Evolutionary conservation across 2,329 filamentous ascomycete species (phyloP).

Genomic region (Diaporthe nobilis): DNA sequence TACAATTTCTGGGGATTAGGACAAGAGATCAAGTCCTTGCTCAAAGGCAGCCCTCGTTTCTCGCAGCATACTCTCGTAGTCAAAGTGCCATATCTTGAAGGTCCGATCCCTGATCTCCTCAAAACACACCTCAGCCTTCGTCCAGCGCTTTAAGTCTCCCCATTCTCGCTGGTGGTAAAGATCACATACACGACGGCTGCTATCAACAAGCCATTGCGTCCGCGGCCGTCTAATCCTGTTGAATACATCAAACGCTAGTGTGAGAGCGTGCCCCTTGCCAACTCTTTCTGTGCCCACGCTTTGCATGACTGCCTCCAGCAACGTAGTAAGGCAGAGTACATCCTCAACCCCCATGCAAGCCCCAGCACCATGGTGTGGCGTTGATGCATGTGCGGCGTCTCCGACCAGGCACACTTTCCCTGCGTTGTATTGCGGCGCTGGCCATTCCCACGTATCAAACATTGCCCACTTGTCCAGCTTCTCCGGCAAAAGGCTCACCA

Average conservation of each 20-base stretch:
- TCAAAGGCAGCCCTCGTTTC: background rate
- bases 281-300: background rate
- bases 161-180: constrained; percentile 54
- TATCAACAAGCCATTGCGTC: constrained; percentile 59
- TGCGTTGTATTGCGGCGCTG: constrained; percentile 59
- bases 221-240: constrained; percentile 55
- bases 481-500: constrained; percentile 2
- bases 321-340: constrained; percentile 40
- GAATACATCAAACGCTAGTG: constrained; percentile 55
- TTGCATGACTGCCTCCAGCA: constrained; percentile 44
- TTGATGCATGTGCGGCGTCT: constrained; percentile 69
- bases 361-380: constrained; percentile 69
- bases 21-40: background rate
- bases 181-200: constrained; percentile 55
- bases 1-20: no score
- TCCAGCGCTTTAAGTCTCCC: constrained; percentile 47
- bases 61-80: constrained; percentile 52
- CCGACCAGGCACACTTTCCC: constrained; percentile 64
- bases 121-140: constrained; percentile 54
- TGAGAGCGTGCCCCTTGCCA: background rate
- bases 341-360: constrained; percentile 71
- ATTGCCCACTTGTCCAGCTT: constrained; percentile 20
- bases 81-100: constrained; percentile 55
- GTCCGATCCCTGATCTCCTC: constrained; percentile 53
- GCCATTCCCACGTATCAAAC: constrained; percentile 52